Conservation (phyloP, 768 basidiomycete species). For the Calocera cornea region DNA sequence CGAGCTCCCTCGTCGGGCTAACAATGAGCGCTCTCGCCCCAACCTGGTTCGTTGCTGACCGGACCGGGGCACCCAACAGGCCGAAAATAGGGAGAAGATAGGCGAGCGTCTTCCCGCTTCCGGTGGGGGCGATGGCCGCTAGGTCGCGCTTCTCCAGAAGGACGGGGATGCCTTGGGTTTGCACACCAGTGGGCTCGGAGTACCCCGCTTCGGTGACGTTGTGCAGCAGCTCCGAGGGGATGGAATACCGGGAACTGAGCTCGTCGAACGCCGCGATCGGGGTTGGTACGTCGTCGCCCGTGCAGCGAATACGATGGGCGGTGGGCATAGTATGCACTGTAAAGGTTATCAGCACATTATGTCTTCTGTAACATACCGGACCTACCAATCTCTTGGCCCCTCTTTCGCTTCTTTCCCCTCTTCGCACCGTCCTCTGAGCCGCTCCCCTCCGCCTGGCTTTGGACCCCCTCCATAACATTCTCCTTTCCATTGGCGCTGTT, state of each 20-base stretch:
- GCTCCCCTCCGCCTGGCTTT: not conserved
- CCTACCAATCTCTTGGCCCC: conserved; percentile 14
- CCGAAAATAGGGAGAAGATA: conserved; percentile 77
- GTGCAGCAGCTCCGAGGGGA: conserved; percentile 45
- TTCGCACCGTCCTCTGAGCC: conserved; percentile 6
- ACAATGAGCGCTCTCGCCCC: conserved; percentile 71
- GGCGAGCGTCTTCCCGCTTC: conserved; percentile 90
- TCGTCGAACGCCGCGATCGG: conserved; percentile 45
- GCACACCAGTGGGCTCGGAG: conserved; percentile 62
- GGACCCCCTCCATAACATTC: conserved; percentile 15
- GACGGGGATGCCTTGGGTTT: conserved; percentile 66
- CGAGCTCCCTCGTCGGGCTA: conserved; percentile 90
- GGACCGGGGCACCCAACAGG: conserved; percentile 39
- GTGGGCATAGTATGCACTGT: conserved; percentile 11
- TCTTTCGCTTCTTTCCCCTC: conserved; percentile 17
- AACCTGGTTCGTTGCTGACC: conserved; percentile 33
- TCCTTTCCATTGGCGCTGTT: conserved; percentile 13
- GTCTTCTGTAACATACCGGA: not conserved
- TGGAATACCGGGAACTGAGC: conserved; percentile 42
- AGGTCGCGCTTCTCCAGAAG: conserved; percentile 77
- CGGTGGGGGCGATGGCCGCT: conserved; percentile 91
- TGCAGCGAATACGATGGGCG: conserved; percentile 49
- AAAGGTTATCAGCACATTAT: conserved; percentile 7
- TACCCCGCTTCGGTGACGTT: conserved; percentile 54
- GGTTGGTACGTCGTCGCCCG: conserved; percentile 56